phyloP scores from a whole-genome alignment of 2,329 filamentous ascomycete genomes.

The Penicillium verrucosum region DNA sequence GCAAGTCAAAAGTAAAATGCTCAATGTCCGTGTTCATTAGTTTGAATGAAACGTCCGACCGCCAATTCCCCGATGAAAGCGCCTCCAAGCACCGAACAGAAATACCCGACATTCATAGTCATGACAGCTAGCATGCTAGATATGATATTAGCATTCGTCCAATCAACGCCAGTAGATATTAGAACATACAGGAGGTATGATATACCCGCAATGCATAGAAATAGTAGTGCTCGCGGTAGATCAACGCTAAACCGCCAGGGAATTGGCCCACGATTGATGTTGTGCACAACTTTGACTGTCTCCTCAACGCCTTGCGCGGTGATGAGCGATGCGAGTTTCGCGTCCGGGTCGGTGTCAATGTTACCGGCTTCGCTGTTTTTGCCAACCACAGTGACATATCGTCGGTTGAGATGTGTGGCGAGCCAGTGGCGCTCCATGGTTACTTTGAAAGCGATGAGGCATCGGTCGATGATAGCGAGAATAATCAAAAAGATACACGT shows the following conservation, averaged over 20 bases:
- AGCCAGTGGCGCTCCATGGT: slow-evolving; percentile 63
- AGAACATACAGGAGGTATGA: slow-evolving; percentile 78
- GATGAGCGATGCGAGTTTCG: slow-evolving; percentile 63
- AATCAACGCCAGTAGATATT: not conserved
- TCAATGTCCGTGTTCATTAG: slow-evolving; percentile 33
- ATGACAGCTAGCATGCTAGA: slow-evolving; percentile 86
- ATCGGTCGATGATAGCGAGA: slow-evolving; percentile 67
- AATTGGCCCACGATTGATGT: slow-evolving; percentile 49
- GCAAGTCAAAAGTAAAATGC: not conserved
- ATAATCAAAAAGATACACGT: slow-evolving; percentile 89
- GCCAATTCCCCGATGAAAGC: slow-evolving; percentile 83
- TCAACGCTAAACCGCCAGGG: slow-evolving; percentile 84
- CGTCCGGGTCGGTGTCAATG: slow-evolving; percentile 57
- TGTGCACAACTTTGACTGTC: slow-evolving; percentile 69
- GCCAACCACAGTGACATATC: slow-evolving; percentile 72
- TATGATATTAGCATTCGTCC: slow-evolving; percentile 3
- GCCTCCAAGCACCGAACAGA: slow-evolving; percentile 72
- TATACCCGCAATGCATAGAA: slow-evolving; percentile 69
- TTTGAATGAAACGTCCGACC: slow-evolving; percentile 65
- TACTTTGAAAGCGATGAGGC: slow-evolving; percentile 67
- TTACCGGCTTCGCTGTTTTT: slow-evolving; percentile 58
- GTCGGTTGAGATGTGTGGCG: slow-evolving; percentile 66
- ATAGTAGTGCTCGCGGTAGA: slow-evolving; percentile 66
- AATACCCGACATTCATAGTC: slow-evolving; percentile 85
- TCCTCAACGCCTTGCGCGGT: slow-evolving; percentile 79